Conservation (phyloP, 805 yeast species). For the Saccharomycopsis sp. region DNA sequence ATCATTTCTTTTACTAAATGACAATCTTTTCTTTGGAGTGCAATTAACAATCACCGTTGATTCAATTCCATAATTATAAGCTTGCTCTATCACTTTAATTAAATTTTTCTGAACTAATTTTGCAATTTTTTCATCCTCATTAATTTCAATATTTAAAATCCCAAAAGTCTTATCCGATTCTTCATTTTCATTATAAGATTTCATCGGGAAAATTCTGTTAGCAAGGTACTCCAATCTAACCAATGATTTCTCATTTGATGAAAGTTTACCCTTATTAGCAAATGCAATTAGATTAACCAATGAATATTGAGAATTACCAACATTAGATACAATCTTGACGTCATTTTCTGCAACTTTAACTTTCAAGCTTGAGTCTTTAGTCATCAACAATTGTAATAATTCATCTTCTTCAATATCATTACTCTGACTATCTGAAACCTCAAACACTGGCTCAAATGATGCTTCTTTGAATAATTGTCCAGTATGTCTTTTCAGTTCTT, state of each 20-base stretch:
- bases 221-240: conserved; percentile 5
- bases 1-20: neutral
- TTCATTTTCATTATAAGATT: neutral
- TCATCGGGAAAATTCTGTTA: conserved; percentile 10
- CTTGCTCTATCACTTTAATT: conserved; percentile 10
- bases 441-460: neutral
- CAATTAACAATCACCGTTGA: conserved; percentile 9
- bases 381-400: conserved; percentile 1
- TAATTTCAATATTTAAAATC: neutral
- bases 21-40: neutral
- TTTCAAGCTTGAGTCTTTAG: conserved; percentile 7
- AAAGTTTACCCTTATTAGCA: neutral
- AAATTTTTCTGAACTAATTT: conserved; percentile 3
- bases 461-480: neutral
- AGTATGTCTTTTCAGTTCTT: neutral
- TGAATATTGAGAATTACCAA: neutral
- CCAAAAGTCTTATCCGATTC: conserved; percentile 12
- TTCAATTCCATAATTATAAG: conserved; percentile 12
- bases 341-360: conserved; percentile 1
- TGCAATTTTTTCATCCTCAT: neutral
- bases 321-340: conserved; percentile 11
- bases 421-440: neutral
- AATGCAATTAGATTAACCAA: neutral
- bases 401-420: neutral
- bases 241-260: conserved; percentile 5